A percentile compares a stretch with the other conserved stretches of the same genome.
These are phyloP conservation scores for Nitzschia sp. DNA, from an alignment of 108 stramenopile genomes.

Conservation along the genomic window DNA sequence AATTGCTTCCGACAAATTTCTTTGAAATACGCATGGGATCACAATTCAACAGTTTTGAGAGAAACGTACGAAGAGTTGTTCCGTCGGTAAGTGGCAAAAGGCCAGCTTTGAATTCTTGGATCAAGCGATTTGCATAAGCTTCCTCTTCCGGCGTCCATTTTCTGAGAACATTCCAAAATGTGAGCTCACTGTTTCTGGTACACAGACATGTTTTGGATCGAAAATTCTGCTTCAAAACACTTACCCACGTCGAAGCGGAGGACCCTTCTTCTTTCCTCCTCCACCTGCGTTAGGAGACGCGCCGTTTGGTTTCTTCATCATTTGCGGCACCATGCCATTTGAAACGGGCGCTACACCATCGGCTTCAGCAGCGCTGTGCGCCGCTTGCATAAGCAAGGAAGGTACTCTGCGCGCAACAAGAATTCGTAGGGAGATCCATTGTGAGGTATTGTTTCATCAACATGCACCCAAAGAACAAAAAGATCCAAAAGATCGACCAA, in stretches of 20 bases:
- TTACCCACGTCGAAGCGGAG: slow-evolving; percentile 26
- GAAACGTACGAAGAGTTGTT: slow-evolving; percentile 93
- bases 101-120: slow-evolving; percentile 94
- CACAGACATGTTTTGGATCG: no score
- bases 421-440: background rate
- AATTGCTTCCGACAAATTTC: slow-evolving; percentile 96
- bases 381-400: slow-evolving; percentile 68
- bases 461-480: background rate
- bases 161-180: no score
- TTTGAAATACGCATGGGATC: slow-evolving; percentile 99
- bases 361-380: slow-evolving; percentile 64
- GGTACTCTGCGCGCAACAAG: slow-evolving; percentile 41
- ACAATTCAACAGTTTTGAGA: slow-evolving; percentile 94
- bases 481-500: background rate
- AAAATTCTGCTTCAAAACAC: no score
- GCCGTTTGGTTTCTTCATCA: slow-evolving; percentile 14
- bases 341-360: slow-evolving; percentile 49
- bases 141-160: slow-evolving; percentile 98
- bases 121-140: slow-evolving; percentile 90
- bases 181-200: no score
- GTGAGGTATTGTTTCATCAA: background rate
- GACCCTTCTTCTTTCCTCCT: slow-evolving; percentile 36
- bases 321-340: slow-evolving; percentile 5
- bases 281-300: slow-evolving; percentile 13
- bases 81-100: slow-evolving; percentile 93